Conservation (phyloP, 495 filamentous ascomycete genomes). For the Podospora pseudoanserina region DNA sequence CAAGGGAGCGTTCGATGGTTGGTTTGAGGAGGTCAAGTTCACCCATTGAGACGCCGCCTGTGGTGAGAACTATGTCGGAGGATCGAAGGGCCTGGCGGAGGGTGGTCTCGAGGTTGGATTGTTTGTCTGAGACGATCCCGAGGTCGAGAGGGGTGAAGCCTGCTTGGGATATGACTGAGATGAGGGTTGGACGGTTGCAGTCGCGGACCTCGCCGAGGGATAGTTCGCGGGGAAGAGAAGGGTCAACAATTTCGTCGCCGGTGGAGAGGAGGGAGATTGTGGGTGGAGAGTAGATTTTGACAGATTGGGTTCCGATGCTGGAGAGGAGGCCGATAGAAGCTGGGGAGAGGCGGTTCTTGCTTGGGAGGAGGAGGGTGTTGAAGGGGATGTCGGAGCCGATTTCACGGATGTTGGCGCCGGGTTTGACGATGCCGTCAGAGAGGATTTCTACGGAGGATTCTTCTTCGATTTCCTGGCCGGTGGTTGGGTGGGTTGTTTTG, state of each 20-base stretch:
- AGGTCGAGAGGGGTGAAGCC: slow-evolving; percentile 80
- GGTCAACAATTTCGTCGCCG: slow-evolving; percentile 86
- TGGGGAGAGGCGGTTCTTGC: slow-evolving; percentile 78
- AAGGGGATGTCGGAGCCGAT: slow-evolving; percentile 80
- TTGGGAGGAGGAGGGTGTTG: slow-evolving; percentile 64
- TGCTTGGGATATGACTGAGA: slow-evolving; percentile 70
- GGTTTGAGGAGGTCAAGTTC: slow-evolving; percentile 97
- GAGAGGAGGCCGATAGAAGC: slow-evolving; percentile 88
- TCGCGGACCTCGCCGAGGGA: slow-evolving; percentile 83
- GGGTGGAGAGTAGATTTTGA: slow-evolving; percentile 63
- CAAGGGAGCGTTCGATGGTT: slow-evolving; percentile 84
- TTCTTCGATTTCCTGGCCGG: slow-evolving; percentile 75
- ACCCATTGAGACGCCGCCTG: slow-evolving; percentile 96
- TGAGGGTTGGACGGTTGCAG: slow-evolving; percentile 81
- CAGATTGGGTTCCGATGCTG: slow-evolving; percentile 68
- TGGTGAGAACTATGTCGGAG: slow-evolving; percentile 84
- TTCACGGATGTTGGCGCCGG: slow-evolving; percentile 86
- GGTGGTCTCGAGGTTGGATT: slow-evolving; percentile 69
- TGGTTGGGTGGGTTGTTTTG: slow-evolving; percentile 65
- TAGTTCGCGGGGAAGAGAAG: slow-evolving; percentile 60
- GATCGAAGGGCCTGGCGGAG: slow-evolving; percentile 68
- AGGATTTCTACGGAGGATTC: slow-evolving; percentile 85
- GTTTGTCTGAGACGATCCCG: slow-evolving; percentile 79
- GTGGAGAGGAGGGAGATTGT: slow-evolving; percentile 87
- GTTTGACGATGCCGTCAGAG: slow-evolving; percentile 59